Evolutionary conservation across 768 basidiomycete genomes (phyloP).

Genomic region (Calocybe cyanea): DNA sequence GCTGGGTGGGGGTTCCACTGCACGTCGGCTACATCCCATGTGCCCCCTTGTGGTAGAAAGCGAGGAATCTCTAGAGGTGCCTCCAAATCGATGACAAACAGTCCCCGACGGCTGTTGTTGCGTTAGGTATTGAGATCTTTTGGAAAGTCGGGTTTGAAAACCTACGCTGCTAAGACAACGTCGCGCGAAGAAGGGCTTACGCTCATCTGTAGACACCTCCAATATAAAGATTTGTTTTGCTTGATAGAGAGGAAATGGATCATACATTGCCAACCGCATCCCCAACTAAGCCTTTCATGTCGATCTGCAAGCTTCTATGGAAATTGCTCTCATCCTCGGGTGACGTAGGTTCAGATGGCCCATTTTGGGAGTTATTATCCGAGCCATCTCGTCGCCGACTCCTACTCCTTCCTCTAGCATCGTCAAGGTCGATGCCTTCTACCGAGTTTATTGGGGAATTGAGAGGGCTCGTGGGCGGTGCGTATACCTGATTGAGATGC

Average conservation of each 20-base stretch:
- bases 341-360: slow-evolving; percentile 12
- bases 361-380: neutral
- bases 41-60: slow-evolving; percentile 93
- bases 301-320: slow-evolving; percentile 60
- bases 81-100: slow-evolving; percentile 94
- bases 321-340: slow-evolving; percentile 60
- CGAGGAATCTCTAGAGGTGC: slow-evolving; percentile 83
- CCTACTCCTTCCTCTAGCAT: neutral
- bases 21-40: slow-evolving; percentile 93
- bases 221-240: slow-evolving; percentile 5
- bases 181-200: slow-evolving; percentile 88
- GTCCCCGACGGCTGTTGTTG: slow-evolving; percentile 63
- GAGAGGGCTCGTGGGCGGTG: slow-evolving; percentile 15
- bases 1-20: slow-evolving; percentile 87
- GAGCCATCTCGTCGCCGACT: slow-evolving; percentile 5
- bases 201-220: slow-evolving; percentile 65
- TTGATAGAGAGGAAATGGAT: neutral
- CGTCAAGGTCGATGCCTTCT: slow-evolving; percentile 1
- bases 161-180: slow-evolving; percentile 83
- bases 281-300: slow-evolving; percentile 76
- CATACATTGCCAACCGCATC: slow-evolving; percentile 82
- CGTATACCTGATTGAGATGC: slow-evolving; percentile 15
- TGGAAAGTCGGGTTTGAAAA: neutral
- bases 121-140: neutral
- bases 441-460: slow-evolving; percentile 13